Conservation (phyloP, 805 yeast species). For the Schwanniomyces vanrijiae region DNA sequence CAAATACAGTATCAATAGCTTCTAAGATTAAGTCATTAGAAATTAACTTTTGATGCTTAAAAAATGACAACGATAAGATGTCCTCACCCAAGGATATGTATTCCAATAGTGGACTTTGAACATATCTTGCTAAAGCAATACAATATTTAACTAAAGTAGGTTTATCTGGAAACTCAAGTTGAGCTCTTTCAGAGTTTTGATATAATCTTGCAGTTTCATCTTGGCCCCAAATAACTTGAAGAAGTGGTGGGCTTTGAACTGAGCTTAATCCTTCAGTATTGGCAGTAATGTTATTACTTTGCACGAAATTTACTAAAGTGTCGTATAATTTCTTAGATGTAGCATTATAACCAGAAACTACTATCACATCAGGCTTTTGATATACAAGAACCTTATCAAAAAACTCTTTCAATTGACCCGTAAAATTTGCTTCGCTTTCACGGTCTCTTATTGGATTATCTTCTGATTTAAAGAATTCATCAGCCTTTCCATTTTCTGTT, state of each 20-base stretch:
- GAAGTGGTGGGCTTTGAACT: slow-evolving; percentile 48
- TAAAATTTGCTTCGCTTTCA: slow-evolving; percentile 44
- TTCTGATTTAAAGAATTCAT: slow-evolving; percentile 75
- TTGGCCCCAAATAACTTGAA: slow-evolving; percentile 78
- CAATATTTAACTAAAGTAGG: slow-evolving; percentile 80
- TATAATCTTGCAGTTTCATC: slow-evolving; percentile 92
- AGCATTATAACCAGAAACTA: slow-evolving; percentile 83
- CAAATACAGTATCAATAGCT: slow-evolving; percentile 78
- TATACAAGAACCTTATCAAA: slow-evolving; percentile 56
- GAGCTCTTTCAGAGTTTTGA: slow-evolving; percentile 76
- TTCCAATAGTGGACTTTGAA: slow-evolving; percentile 91
- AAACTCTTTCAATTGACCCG: slow-evolving; percentile 66
- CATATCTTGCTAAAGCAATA: slow-evolving; percentile 85
- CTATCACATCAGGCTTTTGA: slow-evolving; percentile 80
- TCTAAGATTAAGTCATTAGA: slow-evolving; percentile 60
- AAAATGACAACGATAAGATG: slow-evolving; percentile 64
- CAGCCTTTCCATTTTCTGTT: slow-evolving; percentile 77
- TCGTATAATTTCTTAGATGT: slow-evolving; percentile 62
- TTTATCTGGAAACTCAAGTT: slow-evolving; percentile 78
- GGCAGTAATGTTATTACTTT: slow-evolving; percentile 52
- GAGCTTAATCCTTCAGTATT: slow-evolving; percentile 45
- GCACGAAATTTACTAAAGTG: slow-evolving; percentile 55
- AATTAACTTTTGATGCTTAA: slow-evolving; percentile 70
- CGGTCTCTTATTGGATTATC: slow-evolving; percentile 58
- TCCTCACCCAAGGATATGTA: slow-evolving; percentile 81